Evolutionary conservation across 176 grass and related monocot genomes (phyloP).

Genomic region (Ensete ventricosum): DNA sequence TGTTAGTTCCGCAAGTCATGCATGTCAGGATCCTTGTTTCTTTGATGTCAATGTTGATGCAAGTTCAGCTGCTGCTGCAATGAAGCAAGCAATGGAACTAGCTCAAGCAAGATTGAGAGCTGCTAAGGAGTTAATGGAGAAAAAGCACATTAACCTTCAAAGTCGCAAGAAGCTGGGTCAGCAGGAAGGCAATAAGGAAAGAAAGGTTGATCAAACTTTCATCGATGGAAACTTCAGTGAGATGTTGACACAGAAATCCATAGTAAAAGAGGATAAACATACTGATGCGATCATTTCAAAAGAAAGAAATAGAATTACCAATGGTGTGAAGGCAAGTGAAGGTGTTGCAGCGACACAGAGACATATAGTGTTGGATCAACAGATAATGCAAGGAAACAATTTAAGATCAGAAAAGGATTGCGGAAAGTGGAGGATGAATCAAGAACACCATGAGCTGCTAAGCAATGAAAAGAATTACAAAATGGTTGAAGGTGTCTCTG

Average conservation of each 20-base stretch:
- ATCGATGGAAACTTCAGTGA: background rate
- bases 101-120: slow-evolving; percentile 82
- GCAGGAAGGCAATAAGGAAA: slow-evolving; percentile 28
- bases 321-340: slow-evolving; percentile 6
- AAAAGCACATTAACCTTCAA: slow-evolving; percentile 52
- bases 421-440: slow-evolving; percentile 49
- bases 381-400: background rate
- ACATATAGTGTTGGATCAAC: slow-evolving; percentile 5
- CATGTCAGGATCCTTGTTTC: slow-evolving; percentile 2
- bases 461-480: slow-evolving; percentile 24
- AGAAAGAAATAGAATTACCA: slow-evolving; percentile 16
- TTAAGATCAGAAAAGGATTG: slow-evolving; percentile 18
- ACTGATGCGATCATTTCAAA: slow-evolving; percentile 8
- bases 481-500: slow-evolving; percentile 12
- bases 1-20: slow-evolving; percentile 19
- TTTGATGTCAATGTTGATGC: slow-evolving; percentile 51
- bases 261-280: slow-evolving; percentile 32
- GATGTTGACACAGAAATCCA: slow-evolving; percentile 4
- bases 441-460: slow-evolving; percentile 55
- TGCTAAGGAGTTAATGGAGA: slow-evolving; percentile 84
- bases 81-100: slow-evolving; percentile 96
- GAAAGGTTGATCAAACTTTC: slow-evolving; percentile 13
- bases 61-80: slow-evolving; percentile 52
- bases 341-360: slow-evolving; percentile 27
- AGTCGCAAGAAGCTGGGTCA: slow-evolving; percentile 38